Conservation (phyloP, 2,329 filamentous ascomycete species). For the Microcera coccophila region DNA sequence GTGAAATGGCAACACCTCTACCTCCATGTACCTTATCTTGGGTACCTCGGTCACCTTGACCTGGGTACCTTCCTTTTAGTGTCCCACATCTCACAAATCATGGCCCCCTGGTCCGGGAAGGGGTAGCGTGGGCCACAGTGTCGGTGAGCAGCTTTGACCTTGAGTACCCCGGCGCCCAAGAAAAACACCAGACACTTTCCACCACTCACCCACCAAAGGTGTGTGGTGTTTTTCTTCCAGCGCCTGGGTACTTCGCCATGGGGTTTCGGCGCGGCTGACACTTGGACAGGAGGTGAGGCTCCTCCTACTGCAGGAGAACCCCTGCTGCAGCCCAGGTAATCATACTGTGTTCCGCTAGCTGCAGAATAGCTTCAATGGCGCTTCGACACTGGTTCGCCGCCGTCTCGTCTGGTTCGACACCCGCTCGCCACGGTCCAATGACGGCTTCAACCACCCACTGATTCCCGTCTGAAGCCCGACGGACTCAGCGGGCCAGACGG, state of each 20-base stretch:
- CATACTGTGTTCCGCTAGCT: slow-evolving; percentile 28
- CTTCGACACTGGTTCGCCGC: slow-evolving; percentile 26
- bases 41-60: too few species aligned
- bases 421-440: slow-evolving; percentile 18
- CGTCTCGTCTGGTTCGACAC: slow-evolving; percentile 9
- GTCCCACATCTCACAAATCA: too few species aligned
- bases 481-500: neutral
- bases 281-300: neutral
- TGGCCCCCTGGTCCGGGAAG: neutral
- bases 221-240: neutral
- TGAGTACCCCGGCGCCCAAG: neutral
- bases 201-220: too few species aligned
- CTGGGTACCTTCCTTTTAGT: too few species aligned
- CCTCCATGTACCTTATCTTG: too few species aligned
- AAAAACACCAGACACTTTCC: too few species aligned
- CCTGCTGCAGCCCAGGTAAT: slow-evolving; percentile 30
- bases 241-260: too few species aligned
- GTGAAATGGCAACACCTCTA: too few species aligned
- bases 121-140: neutral
- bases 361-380: slow-evolving; percentile 25
- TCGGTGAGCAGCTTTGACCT: neutral
- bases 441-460: neutral
- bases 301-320: slow-evolving; percentile 27
- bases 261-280: too few species aligned
- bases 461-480: neutral